Conservation (phyloP, 345 rosid species). For the Jatropha curcas region DNA sequence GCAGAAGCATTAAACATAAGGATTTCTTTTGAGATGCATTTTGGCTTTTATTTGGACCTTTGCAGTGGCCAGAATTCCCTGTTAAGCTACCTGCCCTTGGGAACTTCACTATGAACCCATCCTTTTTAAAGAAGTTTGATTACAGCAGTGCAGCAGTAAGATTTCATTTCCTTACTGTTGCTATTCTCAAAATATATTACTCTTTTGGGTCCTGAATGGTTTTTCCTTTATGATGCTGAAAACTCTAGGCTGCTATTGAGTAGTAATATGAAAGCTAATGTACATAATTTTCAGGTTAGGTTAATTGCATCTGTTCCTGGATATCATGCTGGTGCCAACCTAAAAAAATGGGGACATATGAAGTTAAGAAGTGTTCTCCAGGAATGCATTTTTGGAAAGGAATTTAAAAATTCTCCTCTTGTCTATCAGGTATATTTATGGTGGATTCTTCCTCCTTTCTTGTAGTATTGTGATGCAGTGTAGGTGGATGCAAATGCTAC, state of each 20-base stretch:
- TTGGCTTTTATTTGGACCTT: constrained; percentile 13
- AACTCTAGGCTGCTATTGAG: constrained; percentile 12
- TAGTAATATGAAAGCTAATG: neutral
- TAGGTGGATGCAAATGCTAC: neutral
- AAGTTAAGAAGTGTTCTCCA: constrained; percentile 68
- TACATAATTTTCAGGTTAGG: constrained; percentile 56
- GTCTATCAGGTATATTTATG: constrained; percentile 66
- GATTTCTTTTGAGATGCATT: neutral
- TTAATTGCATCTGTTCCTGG: constrained; percentile 94
- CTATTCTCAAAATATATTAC: neutral
- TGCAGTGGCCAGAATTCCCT: constrained; percentile 78
- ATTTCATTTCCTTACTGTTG: constrained; percentile 12
- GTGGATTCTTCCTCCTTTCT: neutral
- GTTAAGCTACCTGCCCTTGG: constrained; percentile 61
- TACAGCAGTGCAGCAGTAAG: constrained; percentile 61
- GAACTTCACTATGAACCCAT: constrained; percentile 59
- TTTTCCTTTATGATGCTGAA: constrained; percentile 4
- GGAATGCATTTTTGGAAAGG: constrained; percentile 70
- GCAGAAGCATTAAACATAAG: neutral
- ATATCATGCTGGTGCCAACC: constrained; percentile 70
- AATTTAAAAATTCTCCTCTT: constrained; percentile 77
- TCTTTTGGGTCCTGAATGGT: neutral
- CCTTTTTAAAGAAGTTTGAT: constrained; percentile 84
- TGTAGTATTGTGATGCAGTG: neutral
- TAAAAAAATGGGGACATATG: constrained; percentile 96